Conservation (phyloP, 2,329 filamentous ascomycete genomes). For the Fusarium sulawesiense region DNA sequence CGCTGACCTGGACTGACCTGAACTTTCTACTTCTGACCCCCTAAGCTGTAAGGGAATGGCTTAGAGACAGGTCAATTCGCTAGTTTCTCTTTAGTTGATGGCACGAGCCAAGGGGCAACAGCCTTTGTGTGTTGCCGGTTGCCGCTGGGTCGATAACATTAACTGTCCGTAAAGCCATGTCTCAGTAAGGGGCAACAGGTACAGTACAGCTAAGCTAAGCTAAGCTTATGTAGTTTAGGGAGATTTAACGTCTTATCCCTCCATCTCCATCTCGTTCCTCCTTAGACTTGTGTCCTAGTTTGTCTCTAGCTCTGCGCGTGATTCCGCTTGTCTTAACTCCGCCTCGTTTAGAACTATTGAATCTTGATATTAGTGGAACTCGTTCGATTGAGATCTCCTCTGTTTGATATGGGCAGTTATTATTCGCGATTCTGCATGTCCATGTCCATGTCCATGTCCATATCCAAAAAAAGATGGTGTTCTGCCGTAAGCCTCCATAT, state of each 20-base stretch:
- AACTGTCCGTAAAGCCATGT: constrained; percentile 10
- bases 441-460: neutral
- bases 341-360: constrained; percentile 26
- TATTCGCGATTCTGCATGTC: neutral
- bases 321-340: constrained; percentile 16
- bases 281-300: constrained; percentile 23
- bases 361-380: constrained; percentile 1
- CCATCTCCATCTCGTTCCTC: constrained; percentile 13
- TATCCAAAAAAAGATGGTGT: constrained; percentile 22
- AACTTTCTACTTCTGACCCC: neutral
- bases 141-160: neutral
- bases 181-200: constrained; percentile 20
- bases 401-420: neutral
- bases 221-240: neutral
- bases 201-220: neutral
- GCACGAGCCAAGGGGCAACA: constrained; percentile 15
- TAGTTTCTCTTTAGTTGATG: neutral
- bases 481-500: constrained; percentile 30
- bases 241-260: constrained; percentile 6
- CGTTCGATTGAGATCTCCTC: constrained; percentile 7
- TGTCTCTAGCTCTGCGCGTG: constrained; percentile 36
- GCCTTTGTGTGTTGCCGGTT: constrained; percentile 2
- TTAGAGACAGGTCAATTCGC: constrained; percentile 11
- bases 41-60: constrained; percentile 3
- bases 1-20: constrained; percentile 1